Percentiles rank a stretch among this genome's conserved stretches.
These are phyloP conservation scores for Podila horticola DNA, from an alignment of 192 early-diverging fungal genomes.

Conservation along the genomic window DNA sequence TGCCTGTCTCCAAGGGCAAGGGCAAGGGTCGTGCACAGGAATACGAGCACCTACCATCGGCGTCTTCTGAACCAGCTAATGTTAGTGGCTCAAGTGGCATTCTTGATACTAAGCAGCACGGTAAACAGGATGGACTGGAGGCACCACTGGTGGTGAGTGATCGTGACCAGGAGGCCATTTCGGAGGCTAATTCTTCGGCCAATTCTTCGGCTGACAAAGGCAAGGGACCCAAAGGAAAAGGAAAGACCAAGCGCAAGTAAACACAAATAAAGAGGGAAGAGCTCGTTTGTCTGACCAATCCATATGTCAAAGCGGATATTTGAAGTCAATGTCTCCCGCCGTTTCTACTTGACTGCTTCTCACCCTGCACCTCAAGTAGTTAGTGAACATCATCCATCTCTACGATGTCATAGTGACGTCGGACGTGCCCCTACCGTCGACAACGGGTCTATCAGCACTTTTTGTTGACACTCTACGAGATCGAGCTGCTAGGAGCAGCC, in stretches of 20 bases:
- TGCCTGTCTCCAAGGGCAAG: constrained; percentile 15
- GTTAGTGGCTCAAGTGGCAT: too few species aligned
- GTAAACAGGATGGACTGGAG: constrained; percentile 7
- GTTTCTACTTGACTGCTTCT: too few species aligned
- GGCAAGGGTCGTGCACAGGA: constrained; percentile 41
- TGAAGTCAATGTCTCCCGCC: too few species aligned
- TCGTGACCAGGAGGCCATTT: constrained; percentile 13
- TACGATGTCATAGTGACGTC: constrained; percentile 87
- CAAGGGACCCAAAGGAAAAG: constrained; percentile 49
- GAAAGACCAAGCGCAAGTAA: constrained; percentile 28
- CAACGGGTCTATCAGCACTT: constrained; percentile 74
- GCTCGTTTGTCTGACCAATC: too few species aligned
- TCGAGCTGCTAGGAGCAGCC: constrained; percentile 63
- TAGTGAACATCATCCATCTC: constrained; percentile 81
- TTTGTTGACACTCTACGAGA: constrained; percentile 62
- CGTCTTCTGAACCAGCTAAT: not conserved
- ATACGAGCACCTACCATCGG: constrained; percentile 17
- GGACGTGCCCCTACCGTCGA: constrained; percentile 81
- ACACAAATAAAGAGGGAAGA: not conserved
- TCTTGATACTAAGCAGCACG: too few species aligned
- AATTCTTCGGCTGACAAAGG: constrained; percentile 12
- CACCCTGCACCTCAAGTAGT: constrained; percentile 66
- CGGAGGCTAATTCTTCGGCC: not conserved
- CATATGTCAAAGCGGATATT: too few species aligned
- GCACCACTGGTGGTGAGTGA: constrained; percentile 25